phyloP scores from a whole-genome alignment of 2,329 filamentous ascomycete species.

The Exophiala sideris region DNA sequence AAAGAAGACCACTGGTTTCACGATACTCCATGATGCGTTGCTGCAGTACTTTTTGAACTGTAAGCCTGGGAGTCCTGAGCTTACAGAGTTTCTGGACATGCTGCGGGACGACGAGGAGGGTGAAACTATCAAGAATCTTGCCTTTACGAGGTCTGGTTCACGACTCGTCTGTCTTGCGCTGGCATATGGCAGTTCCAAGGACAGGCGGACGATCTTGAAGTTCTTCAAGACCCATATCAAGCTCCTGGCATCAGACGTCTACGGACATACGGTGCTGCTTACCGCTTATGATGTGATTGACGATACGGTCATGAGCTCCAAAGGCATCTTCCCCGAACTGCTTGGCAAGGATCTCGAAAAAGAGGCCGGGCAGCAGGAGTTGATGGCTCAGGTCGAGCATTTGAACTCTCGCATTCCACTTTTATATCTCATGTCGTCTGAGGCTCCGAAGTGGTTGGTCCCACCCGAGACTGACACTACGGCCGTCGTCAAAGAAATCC shows the following conservation, averaged over 20 bases:
- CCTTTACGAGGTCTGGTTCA: conserved; percentile 87
- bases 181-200: conserved; percentile 84
- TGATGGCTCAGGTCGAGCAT: conserved; percentile 43
- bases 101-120: conserved; percentile 89
- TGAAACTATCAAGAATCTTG: conserved; percentile 89
- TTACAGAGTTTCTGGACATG: conserved; percentile 81
- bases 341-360: conserved; percentile 60
- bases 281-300: conserved; percentile 88
- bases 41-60: conserved; percentile 88
- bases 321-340: conserved; percentile 82
- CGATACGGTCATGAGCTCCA: conserved; percentile 83
- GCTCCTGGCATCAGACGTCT: conserved; percentile 73
- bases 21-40: conserved; percentile 97
- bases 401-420: conserved; percentile 60
- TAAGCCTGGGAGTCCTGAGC: conserved; percentile 73
- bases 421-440: conserved; percentile 74
- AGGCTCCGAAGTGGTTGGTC: conserved; percentile 60
- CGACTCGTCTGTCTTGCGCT: conserved; percentile 76
- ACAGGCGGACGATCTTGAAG: conserved; percentile 82
- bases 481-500: conserved; percentile 71
- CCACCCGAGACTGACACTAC: conserved; percentile 53
- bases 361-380: conserved; percentile 42
- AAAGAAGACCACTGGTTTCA: conserved; percentile 96
- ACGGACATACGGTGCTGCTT: conserved; percentile 78
- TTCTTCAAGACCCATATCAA: conserved; percentile 87